These are phyloP conservation scores for Dillenia turbinata DNA, from an alignment of 164 flowering plant genomes.

Conservation along the genomic window DNA sequence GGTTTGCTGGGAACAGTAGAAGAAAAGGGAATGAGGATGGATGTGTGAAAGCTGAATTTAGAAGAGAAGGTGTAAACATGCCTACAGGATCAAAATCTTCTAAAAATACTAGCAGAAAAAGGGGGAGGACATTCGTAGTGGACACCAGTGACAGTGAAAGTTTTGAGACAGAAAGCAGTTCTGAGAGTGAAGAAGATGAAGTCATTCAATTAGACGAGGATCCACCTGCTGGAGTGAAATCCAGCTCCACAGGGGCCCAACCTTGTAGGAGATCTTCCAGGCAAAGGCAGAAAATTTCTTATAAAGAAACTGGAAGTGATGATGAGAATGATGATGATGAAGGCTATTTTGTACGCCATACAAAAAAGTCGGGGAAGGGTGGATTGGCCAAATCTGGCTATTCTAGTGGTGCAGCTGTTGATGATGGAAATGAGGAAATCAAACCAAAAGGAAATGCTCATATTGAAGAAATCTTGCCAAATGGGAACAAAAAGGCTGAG, in stretches of 20 bases:
- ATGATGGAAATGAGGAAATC: constrained; percentile 4
- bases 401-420: constrained; percentile 7
- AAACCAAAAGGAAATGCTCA: constrained; percentile 9
- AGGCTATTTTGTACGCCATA: background rate
- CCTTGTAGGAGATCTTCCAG: constrained; percentile 22
- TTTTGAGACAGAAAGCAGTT: constrained; percentile 14
- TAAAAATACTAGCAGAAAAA: constrained; percentile 18
- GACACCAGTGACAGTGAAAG: constrained; percentile 40
- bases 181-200: constrained; percentile 23
- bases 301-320: constrained; percentile 33
- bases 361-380: constrained; percentile 19
- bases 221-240: background rate
- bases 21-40: background rate
- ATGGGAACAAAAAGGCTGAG: constrained; percentile 11
- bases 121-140: constrained; percentile 21
- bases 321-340: constrained; percentile 18
- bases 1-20: background rate
- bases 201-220: constrained; percentile 1
- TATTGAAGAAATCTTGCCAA: constrained; percentile 11
- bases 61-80: too few relatives aligned
- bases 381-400: constrained; percentile 5
- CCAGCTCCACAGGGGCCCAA: constrained; percentile 10
- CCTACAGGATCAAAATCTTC: background rate
- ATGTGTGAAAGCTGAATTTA: too few relatives aligned
- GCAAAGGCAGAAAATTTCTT: constrained; percentile 33